Evolutionary conservation across 2,329 filamentous ascomycete species (phyloP).

Genomic region (Pyrenophora tritici-repentis): DNA sequence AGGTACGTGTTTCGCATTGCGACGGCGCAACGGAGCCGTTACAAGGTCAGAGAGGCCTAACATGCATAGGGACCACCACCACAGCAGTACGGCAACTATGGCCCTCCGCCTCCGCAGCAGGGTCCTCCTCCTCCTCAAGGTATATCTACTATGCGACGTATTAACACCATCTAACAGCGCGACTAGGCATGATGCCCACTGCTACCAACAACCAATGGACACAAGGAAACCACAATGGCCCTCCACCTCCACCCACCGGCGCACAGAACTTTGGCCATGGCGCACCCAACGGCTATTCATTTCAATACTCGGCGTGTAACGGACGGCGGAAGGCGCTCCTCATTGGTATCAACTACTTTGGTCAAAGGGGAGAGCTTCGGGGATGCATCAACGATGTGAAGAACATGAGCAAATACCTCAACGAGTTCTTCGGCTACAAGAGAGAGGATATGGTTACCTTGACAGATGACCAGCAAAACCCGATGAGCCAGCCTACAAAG

Average conservation of each 20-base stretch:
- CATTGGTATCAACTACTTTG: conserved; percentile 97
- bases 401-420: conserved; percentile 92
- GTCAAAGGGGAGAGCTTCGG: conserved; percentile 84
- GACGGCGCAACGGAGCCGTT: neutral
- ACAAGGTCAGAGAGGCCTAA: neutral
- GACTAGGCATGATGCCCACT: conserved; percentile 59
- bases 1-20: conserved; percentile 34
- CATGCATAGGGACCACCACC: conserved; percentile 8
- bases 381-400: conserved; percentile 98
- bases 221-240: conserved; percentile 63
- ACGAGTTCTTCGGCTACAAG: conserved; percentile 88
- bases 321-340: conserved; percentile 86
- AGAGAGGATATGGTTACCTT: conserved; percentile 96
- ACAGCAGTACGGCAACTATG: conserved; percentile 21
- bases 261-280: conserved; percentile 65
- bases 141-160: conserved; percentile 11
- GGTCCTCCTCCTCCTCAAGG: conserved; percentile 21
- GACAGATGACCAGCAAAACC: conserved; percentile 95
- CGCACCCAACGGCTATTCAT: conserved; percentile 78
- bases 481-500: conserved; percentile 96
- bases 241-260: conserved; percentile 67
- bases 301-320: conserved; percentile 90
- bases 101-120: conserved; percentile 31
- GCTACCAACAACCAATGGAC: conserved; percentile 42
- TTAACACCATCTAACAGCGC: conserved; percentile 38